These are phyloP conservation scores for Sarcodon sp. DNA, from an alignment of 768 basidiomycete genomes.

Conservation along the genomic window DNA sequence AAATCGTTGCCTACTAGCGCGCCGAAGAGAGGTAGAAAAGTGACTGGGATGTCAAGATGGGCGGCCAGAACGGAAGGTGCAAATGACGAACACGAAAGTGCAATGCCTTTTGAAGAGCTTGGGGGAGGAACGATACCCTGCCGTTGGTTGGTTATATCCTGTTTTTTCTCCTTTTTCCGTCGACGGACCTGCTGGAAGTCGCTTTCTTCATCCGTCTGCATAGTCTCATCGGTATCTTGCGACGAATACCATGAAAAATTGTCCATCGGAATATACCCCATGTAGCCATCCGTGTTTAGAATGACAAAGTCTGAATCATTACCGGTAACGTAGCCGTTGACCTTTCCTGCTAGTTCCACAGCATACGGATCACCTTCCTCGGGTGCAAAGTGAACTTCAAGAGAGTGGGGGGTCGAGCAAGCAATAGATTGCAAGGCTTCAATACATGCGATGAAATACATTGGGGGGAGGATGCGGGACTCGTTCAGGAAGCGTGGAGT, in stretches of 20 bases:
- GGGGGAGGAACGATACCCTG: constrained; percentile 40
- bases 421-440: constrained; percentile 31
- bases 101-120: constrained; percentile 14
- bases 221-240: constrained; percentile 6
- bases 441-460: constrained; percentile 45
- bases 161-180: constrained; percentile 36
- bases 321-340: constrained; percentile 64
- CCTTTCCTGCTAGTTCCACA: constrained; percentile 68
- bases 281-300: constrained; percentile 62
- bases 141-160: constrained; percentile 4
- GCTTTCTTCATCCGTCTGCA: constrained; percentile 8
- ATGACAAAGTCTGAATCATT: constrained; percentile 79
- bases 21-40: constrained; percentile 65
- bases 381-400: constrained; percentile 62
- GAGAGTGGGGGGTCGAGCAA: constrained; percentile 11
- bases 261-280: constrained; percentile 64
- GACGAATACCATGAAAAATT: constrained; percentile 54
- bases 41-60: constrained; percentile 53
- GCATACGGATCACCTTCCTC: constrained; percentile 76
- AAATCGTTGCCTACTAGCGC: constrained; percentile 79
- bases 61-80: constrained; percentile 47
- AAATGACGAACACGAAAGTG: constrained; percentile 46
- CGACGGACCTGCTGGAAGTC: constrained; percentile 50
- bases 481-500: constrained; percentile 59
- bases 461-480: constrained; percentile 63